Evolutionary conservation across 2,329 filamentous ascomycete genomes (phyloP).

Genomic region (Botrytis cinerea): DNA sequence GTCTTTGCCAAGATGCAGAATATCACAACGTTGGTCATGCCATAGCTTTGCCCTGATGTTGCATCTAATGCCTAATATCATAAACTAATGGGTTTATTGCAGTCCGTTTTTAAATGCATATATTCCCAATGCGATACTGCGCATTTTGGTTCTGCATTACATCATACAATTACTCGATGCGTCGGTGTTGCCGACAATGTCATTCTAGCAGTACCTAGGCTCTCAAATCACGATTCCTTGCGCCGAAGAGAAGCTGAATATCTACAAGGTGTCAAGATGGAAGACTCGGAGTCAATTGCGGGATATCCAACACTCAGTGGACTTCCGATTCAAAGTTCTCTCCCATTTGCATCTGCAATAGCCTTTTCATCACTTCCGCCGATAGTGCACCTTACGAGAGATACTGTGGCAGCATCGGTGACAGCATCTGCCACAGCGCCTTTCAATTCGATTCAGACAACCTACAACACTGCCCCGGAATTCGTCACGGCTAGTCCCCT

Average conservation of each 20-base stretch:
- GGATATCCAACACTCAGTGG: conserved; percentile 32
- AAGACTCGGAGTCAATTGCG: conserved; percentile 31
- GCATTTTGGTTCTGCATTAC: conserved; percentile 42
- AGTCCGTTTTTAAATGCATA: conserved; percentile 44
- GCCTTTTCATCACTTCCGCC: conserved; percentile 21
- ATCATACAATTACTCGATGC: conserved; percentile 41
- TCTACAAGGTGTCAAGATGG: conserved; percentile 30
- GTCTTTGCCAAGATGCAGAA: conserved; percentile 40
- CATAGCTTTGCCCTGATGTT: not conserved
- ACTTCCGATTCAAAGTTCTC: conserved; percentile 29
- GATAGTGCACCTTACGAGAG: conserved; percentile 5
- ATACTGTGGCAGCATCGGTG: conserved; percentile 12
- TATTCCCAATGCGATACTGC: conserved; percentile 44
- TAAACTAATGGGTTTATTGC: conserved; percentile 14
- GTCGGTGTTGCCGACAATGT: conserved; percentile 31
- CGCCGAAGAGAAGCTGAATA: conserved; percentile 39
- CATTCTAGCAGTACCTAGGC: conserved; percentile 31
- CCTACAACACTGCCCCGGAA: conserved; percentile 9
- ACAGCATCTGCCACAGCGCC: conserved; percentile 18
- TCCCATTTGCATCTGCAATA: conserved; percentile 16
- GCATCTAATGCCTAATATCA: not conserved
- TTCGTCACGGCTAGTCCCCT: conserved; percentile 18
- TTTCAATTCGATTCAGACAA: not conserved
- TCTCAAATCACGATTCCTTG: conserved; percentile 39
- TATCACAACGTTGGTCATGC: conserved; percentile 40